Percentiles rank a stretch among this genome's conserved stretches.
phyloP scores from a whole-genome alignment of 305 asterid species.

The Solanum hybrid region DNA sequence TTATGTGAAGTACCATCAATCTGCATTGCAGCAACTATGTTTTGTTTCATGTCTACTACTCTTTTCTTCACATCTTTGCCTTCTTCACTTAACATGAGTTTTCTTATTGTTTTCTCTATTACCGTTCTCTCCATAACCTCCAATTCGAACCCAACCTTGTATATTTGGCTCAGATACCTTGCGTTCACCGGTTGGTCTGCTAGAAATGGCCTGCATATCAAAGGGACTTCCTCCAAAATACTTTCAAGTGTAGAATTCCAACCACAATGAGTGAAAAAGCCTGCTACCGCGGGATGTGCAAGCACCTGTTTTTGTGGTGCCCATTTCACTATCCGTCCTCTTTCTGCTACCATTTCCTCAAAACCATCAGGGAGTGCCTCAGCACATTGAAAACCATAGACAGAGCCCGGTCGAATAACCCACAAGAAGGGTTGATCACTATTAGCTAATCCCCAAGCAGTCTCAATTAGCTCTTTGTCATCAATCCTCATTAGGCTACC shows the following conservation, averaged over 20 bases:
- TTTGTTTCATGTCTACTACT: neutral
- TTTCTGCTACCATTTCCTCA: neutral
- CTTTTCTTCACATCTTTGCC: neutral
- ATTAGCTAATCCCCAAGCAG: conserved; percentile 13
- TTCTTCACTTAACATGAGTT: neutral
- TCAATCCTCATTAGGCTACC: conserved; percentile 1
- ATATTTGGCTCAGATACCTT: conserved; percentile 2
- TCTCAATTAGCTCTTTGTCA: neutral
- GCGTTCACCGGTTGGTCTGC: conserved; percentile 3
- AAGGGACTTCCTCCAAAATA: neutral
- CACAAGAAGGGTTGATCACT: conserved; percentile 6
- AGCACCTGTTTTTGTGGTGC: neutral
- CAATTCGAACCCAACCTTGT: conserved; percentile 1
- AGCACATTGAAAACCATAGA: neutral
- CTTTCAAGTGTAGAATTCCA: neutral
- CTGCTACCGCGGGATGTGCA: neutral
- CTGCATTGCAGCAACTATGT: neutral
- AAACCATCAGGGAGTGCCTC: neutral
- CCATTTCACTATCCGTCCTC: conserved; percentile 1
- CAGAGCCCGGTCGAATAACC: neutral
- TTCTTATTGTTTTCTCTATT: neutral
- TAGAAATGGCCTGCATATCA: neutral
- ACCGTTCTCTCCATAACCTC: neutral
- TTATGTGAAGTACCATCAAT: neutral
- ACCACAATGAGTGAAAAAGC: neutral